Base-by-base conservation (phyloP, 2,329 filamentous ascomycete genomes). In the Penicillium sp. region DNA sequence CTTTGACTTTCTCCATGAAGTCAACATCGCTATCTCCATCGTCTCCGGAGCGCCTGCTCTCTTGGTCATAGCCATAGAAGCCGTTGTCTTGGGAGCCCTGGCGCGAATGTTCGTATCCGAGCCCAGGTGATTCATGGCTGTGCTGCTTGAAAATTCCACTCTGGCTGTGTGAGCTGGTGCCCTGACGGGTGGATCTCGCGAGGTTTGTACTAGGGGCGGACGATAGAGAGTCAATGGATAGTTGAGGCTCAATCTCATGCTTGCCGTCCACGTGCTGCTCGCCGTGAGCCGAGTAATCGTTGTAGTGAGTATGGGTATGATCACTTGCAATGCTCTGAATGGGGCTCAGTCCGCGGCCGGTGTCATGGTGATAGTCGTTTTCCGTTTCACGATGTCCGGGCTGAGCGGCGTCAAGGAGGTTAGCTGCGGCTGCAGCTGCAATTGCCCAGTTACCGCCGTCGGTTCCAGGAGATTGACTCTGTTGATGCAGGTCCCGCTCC, bases 291-390 rank as follows among this genome's bases (percentile, higher is more conserved):
- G 50, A 37, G 28, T 54, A 52, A 12, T 54, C 42, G 9, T 38
- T 49, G 21, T 24, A 10, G 60, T 76, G 83, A 46, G 81, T 81
- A 41, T 82, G 81, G 60, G 89, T 83, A 4, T 81, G 84, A 61
- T 89, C 91, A 54, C 90, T 93, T 10, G 88, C 91, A 15, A 95
- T 87, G 61, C 90, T 96, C 58, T 93, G 90, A 52, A 95, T 90
- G 0, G 91, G 91, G 64, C 90, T 96, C 43, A 94, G 71, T 10
- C 83, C 84, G 37, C 87, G 84, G 45, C 81, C 78, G 57, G 85
- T 81, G 10, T 83, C 78, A 55, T 87, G 84, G 39, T 61, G 55
- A 45, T 73, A 72, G 22, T 73, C 75, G 35, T 70, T 70, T 33
- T 73, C 70, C 15, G 75, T 72, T 3, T 73, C 70, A 48, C 78